A percentile compares a stretch with the other conserved stretches of the same genome.
phyloP scores from a whole-genome alignment of 345 rosid species.

The Nephelium lappaceum region DNA sequence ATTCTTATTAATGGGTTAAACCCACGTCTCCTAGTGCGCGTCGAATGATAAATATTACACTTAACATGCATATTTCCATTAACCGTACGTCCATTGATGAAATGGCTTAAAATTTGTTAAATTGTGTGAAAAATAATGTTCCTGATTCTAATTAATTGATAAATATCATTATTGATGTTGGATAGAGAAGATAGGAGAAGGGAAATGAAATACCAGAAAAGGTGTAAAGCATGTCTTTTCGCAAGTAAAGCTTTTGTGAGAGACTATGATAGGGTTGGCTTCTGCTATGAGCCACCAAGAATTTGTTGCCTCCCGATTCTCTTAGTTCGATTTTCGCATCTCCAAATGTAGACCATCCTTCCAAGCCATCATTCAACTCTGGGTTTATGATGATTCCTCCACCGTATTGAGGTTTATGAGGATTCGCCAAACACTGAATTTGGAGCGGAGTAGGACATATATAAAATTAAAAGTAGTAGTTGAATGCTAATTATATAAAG shows the following conservation, averaged over 20 bases:
- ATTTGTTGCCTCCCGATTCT: slow-evolving; percentile 46
- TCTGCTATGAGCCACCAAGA: slow-evolving; percentile 55
- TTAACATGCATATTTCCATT: not conserved
- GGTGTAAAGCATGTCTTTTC: slow-evolving; percentile 48
- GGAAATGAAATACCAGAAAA: slow-evolving; percentile 56
- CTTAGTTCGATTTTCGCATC: slow-evolving; percentile 45
- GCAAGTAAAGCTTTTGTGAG: slow-evolving; percentile 53
- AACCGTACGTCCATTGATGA: too few species aligned
- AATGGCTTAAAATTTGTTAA: too few species aligned
- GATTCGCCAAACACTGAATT: slow-evolving; percentile 56
- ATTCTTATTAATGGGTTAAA: too few species aligned
- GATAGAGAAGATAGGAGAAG: not conserved
- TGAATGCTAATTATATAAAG: too few species aligned
- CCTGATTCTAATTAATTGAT: too few species aligned
- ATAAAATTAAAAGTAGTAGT: not conserved
- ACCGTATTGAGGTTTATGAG: slow-evolving; percentile 63
- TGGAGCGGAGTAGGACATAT: not conserved
- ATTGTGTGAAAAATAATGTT: too few species aligned
- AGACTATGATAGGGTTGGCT: slow-evolving; percentile 46
- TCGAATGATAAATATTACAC: not conserved
- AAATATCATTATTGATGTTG: too few species aligned
- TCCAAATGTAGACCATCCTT: slow-evolving; percentile 64
- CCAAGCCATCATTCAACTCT: slow-evolving; percentile 50
- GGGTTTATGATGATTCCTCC: slow-evolving; percentile 81
- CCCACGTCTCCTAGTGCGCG: not conserved